Base-by-base conservation (phyloP, 371 early-diverging fungal genomes). In the Parasitella parasitica region DNA sequence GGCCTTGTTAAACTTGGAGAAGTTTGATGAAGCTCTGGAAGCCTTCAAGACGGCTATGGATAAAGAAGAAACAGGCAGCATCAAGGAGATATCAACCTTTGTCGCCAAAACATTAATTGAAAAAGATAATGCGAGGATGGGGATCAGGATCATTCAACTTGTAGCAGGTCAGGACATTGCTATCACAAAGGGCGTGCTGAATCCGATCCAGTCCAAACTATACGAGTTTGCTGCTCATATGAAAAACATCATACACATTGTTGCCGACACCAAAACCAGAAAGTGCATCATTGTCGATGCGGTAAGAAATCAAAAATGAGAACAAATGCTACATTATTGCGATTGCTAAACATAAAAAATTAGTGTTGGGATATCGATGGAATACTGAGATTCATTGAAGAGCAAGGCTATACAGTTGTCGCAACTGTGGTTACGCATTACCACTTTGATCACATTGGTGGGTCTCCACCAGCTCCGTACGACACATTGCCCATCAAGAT, bases 281-380 rank as follows among this genome's bases (percentile, higher is more conserved):
- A 78, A 91, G 49, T 92, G 91, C 62, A 69, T 93, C 1, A 80
- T 95, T 5, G 86, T 96, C 20, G 96, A 96, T 70, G 89, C 93
- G 41, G 84, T 76, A 76, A 73, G 66, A 59, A 9, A 20, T 22
- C 28, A 41, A 2, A 22, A 39, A 11, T 27, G 6, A 39, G 28
- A 6, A 22, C 30, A 56, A 20, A 54, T 16, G 11, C 16, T 32
- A 11, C 3, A 32, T 41, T 6, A 7, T n/a, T n/a, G n/a, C n/a
- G 5, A 30, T 6, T 46, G n/a, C 7, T 26, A 15, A 71, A 46
- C 5, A 32, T 32, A 8, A 28, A 24, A 13, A 4, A 9, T 35
- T 65, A 82, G 81, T 94, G 94, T 73, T 96, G 95, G 95, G 95
- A 94, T 73, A 80, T 91, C 16, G 90, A 91, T 66, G 91, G 91